phyloP scores from a whole-genome alignment of 208 protist species.

The Acanthamoeba quina region DNA sequence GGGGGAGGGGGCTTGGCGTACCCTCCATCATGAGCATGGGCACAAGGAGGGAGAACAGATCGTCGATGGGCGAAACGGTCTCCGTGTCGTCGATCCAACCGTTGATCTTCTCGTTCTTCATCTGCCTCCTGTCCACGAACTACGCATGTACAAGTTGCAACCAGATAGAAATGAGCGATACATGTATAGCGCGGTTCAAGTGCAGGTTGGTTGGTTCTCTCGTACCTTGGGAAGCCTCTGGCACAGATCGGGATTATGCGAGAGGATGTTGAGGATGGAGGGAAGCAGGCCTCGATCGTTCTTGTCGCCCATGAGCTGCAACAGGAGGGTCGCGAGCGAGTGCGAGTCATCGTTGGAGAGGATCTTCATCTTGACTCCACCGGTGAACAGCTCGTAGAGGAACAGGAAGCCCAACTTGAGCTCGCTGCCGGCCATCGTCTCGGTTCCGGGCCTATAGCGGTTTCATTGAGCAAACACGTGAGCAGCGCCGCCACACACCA shows the following conservation, averaged over 20 bases:
- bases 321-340: conserved; percentile 67
- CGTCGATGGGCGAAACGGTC: conserved; percentile 67
- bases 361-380: conserved; percentile 75
- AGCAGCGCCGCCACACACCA: conserved; percentile 86
- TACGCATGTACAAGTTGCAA: not conserved
- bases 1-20: not conserved
- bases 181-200: not conserved
- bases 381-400: conserved; percentile 89
- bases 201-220: not conserved
- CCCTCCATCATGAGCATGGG: conserved; percentile 76
- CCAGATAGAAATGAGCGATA: not conserved
- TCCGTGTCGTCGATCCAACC: conserved; percentile 74
- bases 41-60: conserved; percentile 70
- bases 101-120: conserved; percentile 74
- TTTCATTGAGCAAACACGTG: conserved; percentile 87
- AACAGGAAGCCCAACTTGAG: conserved; percentile 92
- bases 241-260: conserved; percentile 70
- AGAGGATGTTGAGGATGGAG: conserved; percentile 76
- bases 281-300: conserved; percentile 56
- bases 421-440: conserved; percentile 92
- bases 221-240: conserved; percentile 72
- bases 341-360: conserved; percentile 72
- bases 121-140: conserved; percentile 71
- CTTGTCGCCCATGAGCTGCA: conserved; percentile 72
- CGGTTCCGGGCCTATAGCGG: conserved; percentile 83